Evolutionary conservation across 2,329 filamentous ascomycete genomes (phyloP), one percentile per base, ranked within the genome.

Genomic region (Diaporthe vaccinii): DNA sequence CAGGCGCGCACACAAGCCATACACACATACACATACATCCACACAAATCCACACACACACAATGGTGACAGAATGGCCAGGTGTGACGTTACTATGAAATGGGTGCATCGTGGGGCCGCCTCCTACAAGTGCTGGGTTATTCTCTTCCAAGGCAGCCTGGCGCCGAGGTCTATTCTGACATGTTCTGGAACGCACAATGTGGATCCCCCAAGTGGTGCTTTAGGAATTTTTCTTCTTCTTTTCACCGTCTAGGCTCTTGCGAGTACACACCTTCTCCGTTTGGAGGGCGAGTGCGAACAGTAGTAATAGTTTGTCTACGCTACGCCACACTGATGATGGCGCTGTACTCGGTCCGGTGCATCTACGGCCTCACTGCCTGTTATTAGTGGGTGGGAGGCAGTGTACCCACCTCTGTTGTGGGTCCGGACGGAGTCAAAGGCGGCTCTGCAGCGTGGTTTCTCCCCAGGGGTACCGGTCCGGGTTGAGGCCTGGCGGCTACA

Each of bases 301-400:
- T 8, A 28, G 1, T 39, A 25, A n/a, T 46, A 44, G 3, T 41
- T 44, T 34, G 53, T 14, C 44, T 22, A 22, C 44, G 44, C 44
- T 17, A 49, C 44, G 17, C 17, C 44, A 39, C 36, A 39, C 36
- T 1, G 36, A 39, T 12, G 46, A 25, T 34, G 25, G 17, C 55
- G 15, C 41, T 72, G 67, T 31, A 14, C 67, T 72, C 73, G 58
- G 73, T 28, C 73, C 73, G 73, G 73, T 75, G 68, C 68, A 39
- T 31, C 14, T 41, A 20, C 22, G 46, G 59, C 28, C 28, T n/a
- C 62, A 49, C 41, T 58, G 8, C 3, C 57, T 67, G 25, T 10
- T 36, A 8, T 53, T 25, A 68, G 49, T 55, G n/a, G 46, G 46
- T 22, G 49, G 34, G n/a, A 20, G 17, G n/a, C 28, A 51, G 12